Evolutionary conservation across 2,329 filamentous ascomycete species (phyloP), one percentile per base, ranked within the genome.

Genomic region (Teratosphaeria pseudoeucalypti): DNA sequence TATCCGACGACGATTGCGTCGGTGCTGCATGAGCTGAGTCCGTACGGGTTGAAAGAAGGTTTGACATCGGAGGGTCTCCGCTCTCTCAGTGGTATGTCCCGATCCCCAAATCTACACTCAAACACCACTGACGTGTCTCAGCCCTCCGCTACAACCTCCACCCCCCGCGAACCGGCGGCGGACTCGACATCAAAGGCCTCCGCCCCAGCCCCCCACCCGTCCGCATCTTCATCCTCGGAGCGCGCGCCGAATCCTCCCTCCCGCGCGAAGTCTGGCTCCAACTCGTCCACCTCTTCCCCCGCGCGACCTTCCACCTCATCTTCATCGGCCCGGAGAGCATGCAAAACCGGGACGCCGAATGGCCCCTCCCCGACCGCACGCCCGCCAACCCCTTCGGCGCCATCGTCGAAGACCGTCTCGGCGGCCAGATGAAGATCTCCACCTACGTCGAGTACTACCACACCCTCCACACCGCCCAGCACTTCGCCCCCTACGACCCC

Each of bases 401-500:
- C n/a, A 82, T 99, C 57, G 84, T 96, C 14, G 95, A 99, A 76
- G 92, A 95, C 73, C 85, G 92, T 57, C 82, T 99, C 9, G 90
- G 88, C 71, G 85, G 88, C 58, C 87, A 88, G 65, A 85, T 97
- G 84, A 99, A 99, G 79, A 95, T 99, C 70, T 94, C 88, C 73
- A 99, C 95, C 0, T 96, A 92, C 70, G 92, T 97, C 57, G 94
- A 99, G 68, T 96, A 99, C 77, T 99, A 95, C 78, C 92, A 99
- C 75, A 97, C 90, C 2, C 84, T 99, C 67, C 92, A 99, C 77
- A 85, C 91, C 72, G 89, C 92, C 0, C 88, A 90, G 55, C 83
- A 92, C 71, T 99, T 97, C 77, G 85, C 89, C 60, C 94, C 95
- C 0, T 96, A 95, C 72, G 94, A 99, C 72, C 94, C 94, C 0